Base-by-base conservation (phyloP, 345 rosid genomes). In the Ceriops decandra region DNA sequence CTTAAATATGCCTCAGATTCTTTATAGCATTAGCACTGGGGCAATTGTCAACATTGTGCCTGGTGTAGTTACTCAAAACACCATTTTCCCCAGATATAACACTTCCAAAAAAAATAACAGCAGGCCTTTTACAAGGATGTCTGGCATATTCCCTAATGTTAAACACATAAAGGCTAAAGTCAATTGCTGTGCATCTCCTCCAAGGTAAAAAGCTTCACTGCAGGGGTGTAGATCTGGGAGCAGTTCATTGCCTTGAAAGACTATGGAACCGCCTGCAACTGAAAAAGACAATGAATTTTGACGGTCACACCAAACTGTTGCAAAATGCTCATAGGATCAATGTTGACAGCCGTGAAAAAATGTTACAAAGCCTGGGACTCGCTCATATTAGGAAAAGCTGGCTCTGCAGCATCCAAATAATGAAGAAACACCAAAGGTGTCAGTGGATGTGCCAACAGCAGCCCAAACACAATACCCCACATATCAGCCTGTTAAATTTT, bases 221-320 rank as follows among this genome's bases (percentile, higher is more conserved):
- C 33, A 76, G 17, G 4, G 86, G 68, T 53, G 84, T 62, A 91
- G 90, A 78, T 85, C 89, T 0, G 92, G 95, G 36, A 91, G 92
- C 31, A 85, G 84, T 64, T 72, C 75, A 68, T 91, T 87, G 57
- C 96, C 92, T 74, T 89, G 85, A 42, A 81, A 79, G 36, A 89
- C 85, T 85, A 93, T 47, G 5, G 95, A 91, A 69, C 98, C 96
- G 97, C 96, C 91, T 11, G 90, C 86, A 72, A 89, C 86, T 16
- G 92, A 91, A 64, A 89, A 77, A 5, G 90, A 85, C 72, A 91
- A 80, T 31, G 66, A 73, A 74, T 77, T 82, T 30, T 17, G 28
- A 28, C 63, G 82, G 68, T 90, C 93, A 78, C 90, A 92, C 68
- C 98, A 92, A 68, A 92, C 91, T 24, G 81, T 79, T 89, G 98